Evolutionary conservation across 352 stramenopile genomes (phyloP), one percentile per base, ranked within the genome.

Genomic region (Phytophthora sansomeana): DNA sequence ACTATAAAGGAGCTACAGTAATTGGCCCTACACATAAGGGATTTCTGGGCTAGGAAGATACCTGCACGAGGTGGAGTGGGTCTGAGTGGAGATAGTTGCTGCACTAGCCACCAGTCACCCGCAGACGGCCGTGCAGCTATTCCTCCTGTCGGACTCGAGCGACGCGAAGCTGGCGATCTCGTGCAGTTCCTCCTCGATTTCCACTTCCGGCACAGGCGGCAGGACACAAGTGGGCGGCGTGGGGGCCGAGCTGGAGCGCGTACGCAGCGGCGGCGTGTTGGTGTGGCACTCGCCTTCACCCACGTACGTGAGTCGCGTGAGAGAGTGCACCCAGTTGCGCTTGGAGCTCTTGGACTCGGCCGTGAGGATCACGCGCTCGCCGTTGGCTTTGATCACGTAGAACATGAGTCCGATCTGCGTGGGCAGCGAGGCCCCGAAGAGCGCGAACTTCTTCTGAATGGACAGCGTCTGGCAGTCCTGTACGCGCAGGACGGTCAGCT

Each of bases 361-460:
- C 2, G 71, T 77, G 21, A 90, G 60, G n/a, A 88, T 61, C 39
- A 91, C 75, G 39, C 78, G 80, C 48, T 90, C 80, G 13, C 82
- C 84, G 42, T 84, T 85, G n/a, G 74, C 68, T 36, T 83, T 87
- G 43, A 84, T 91, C 21, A 91, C 79, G 59, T 88, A 82, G 44
- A 93, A 88, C 76, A 93, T 79, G 48, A 80, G 69, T 36, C 61
- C 51, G 38, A 93, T 68, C 8, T 85, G 67, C 0, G 69, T 29
- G 4, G 84, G 84, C 16, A 91, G 29, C 46, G 75, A 69, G 0
- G 80, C 72, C 13, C 84, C 84, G 46, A 91, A 91, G 17, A 85
- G 59, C 35, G 75, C 75, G 47, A 90, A 74, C 58, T 91, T 87
- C 73, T 84, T 83, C 38, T 85, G 75, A 60, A 75, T 81, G 4